phyloP scores from a whole-genome alignment of 2,329 filamentous ascomycete species.

The Phyllosticta citriasiana region DNA sequence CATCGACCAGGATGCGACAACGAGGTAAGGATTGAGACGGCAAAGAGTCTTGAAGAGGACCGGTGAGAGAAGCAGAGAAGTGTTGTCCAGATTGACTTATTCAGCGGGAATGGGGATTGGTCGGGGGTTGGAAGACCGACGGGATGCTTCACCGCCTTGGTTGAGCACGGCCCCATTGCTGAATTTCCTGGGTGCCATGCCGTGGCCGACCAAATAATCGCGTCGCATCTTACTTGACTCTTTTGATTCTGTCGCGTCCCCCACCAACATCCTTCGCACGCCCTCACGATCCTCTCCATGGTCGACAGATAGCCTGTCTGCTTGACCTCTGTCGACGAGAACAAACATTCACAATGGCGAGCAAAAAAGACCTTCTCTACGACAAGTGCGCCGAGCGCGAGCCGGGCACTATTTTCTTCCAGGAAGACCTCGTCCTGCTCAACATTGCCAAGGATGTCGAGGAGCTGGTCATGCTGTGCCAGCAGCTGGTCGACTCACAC shows the following conservation, averaged over 20 bases:
- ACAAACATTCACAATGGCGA: neutral
- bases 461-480: slow-evolving; percentile 23
- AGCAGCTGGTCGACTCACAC: slow-evolving; percentile 25
- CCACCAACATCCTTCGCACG: neutral
- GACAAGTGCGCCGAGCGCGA: slow-evolving; percentile 26
- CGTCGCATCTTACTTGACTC: slow-evolving; percentile 4
- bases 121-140: neutral
- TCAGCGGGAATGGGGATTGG: neutral
- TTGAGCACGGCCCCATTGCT: neutral
- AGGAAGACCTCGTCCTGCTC: slow-evolving; percentile 27
- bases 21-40: neutral
- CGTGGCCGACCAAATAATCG: neutral
- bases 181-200: neutral
- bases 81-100: neutral
- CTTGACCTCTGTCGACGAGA: neutral
- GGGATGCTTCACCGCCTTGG: neutral
- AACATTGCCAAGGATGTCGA: slow-evolving; percentile 25
- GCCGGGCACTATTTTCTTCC: slow-evolving; percentile 28
- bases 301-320: slow-evolving; percentile 6
- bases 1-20: neutral
- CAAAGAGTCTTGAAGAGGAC: neutral
- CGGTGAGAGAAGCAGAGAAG: neutral
- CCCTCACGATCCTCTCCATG: slow-evolving; percentile 1
- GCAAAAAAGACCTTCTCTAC: slow-evolving; percentile 25
- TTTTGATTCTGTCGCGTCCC: neutral